phyloP scores from a whole-genome alignment of 192 early-diverging fungal species.

The Mortierella claussenii region DNA sequence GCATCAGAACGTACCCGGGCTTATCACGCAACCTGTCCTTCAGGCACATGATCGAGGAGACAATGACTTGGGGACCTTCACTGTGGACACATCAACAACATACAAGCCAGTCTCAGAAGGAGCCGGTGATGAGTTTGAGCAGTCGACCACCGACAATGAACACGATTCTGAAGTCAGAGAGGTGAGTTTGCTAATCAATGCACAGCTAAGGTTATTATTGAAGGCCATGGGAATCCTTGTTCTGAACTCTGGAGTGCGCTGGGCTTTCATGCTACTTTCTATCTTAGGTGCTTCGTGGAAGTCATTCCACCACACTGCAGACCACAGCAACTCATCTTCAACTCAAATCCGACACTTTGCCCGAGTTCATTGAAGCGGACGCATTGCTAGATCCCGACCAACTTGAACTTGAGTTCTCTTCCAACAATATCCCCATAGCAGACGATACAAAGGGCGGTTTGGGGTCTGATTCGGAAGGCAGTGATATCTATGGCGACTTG shows the following conservation, averaged over 20 bases:
- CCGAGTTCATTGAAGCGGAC: constrained; percentile 8
- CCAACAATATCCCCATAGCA: too few species aligned
- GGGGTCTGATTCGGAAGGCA: constrained; percentile 17
- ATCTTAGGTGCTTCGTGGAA: background rate
- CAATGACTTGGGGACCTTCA: background rate
- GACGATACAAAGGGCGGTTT: background rate
- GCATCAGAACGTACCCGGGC: too few species aligned
- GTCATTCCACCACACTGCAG: background rate
- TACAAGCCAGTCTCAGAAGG: background rate
- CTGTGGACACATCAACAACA: background rate
- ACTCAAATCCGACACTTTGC: background rate
- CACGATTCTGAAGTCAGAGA: constrained; percentile 39
- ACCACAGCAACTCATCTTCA: background rate
- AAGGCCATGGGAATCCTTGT: too few species aligned
- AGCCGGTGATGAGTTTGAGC: too few species aligned
- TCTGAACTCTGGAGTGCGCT: too few species aligned
- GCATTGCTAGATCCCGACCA: too few species aligned
- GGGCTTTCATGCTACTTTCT: too few species aligned
- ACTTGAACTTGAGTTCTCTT: background rate
- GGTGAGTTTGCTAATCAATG: too few species aligned
- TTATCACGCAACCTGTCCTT: too few species aligned
- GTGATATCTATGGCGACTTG: constrained; percentile 41
- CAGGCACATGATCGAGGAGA: background rate
- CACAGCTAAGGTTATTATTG: too few species aligned
- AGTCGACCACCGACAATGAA: constrained; percentile 25